These are phyloP conservation scores for Pyrus pyrifolia DNA, from an alignment of 306 rosid genomes.

Conservation along the genomic window DNA sequence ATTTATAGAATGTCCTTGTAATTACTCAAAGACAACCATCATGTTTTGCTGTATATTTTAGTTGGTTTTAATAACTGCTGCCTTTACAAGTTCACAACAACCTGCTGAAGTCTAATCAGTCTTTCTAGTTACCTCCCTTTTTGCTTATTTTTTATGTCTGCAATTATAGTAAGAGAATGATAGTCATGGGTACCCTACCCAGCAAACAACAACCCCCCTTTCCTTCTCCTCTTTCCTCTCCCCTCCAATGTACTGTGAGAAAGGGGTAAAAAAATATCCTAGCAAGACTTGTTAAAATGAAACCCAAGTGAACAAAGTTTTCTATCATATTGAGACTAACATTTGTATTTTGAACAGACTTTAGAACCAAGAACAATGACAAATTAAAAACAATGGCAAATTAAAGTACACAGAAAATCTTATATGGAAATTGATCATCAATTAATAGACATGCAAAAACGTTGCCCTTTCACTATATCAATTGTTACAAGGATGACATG, in stretches of 20 bases:
- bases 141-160: neutral
- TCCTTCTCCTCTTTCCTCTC: no score
- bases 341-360: neutral
- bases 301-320: neutral
- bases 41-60: neutral
- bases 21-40: neutral
- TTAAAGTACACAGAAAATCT: neutral
- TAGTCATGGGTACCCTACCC: neutral
- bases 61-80: neutral
- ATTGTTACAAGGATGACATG: slow-evolving; percentile 1
- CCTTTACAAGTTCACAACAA: neutral
- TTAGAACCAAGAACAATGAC: neutral
- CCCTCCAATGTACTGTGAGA: no score
- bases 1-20: neutral
- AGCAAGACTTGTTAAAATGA: neutral
- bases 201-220: no score
- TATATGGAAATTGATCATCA: neutral
- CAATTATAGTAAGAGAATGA: neutral
- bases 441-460: neutral
- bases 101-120: neutral
- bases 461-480: slow-evolving; percentile 8
- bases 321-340: neutral
- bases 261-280: neutral
- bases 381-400: neutral
- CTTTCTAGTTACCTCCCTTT: neutral